phyloP scores from a whole-genome alignment of 768 basidiomycete genomes.

The Boletus rex-veris region DNA sequence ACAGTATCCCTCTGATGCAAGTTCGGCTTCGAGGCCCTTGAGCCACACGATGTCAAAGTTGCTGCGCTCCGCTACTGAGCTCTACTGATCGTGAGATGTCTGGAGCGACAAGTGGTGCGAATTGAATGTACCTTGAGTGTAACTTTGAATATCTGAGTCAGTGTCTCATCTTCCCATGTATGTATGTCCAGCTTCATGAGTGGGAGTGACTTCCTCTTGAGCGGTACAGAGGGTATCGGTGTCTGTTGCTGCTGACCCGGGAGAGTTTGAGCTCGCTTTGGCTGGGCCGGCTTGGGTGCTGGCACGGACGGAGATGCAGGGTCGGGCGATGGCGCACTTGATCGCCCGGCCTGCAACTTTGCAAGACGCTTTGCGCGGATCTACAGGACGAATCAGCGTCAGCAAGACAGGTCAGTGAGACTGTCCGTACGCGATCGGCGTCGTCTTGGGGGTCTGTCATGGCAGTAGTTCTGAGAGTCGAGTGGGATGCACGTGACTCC shows the following conservation, averaged over 20 bases:
- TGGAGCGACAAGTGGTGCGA: neutral
- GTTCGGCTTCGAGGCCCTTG: constrained; percentile 67
- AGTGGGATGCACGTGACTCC: constrained; percentile 14
- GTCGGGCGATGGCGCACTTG: constrained; percentile 35
- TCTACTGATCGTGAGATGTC: constrained; percentile 36
- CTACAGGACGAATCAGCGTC: constrained; percentile 36
- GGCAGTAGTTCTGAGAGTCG: constrained; percentile 13
- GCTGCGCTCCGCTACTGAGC: constrained; percentile 53
- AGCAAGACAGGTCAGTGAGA: neutral
- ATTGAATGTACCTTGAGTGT: constrained; percentile 66
- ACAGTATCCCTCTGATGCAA: constrained; percentile 58
- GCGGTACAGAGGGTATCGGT: constrained; percentile 33
- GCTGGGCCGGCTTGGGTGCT: constrained; percentile 34
- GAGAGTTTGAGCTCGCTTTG: constrained; percentile 28
- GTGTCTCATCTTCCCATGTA: constrained; percentile 71
- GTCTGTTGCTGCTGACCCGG: constrained; percentile 20
- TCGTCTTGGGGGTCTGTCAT: constrained; percentile 60
- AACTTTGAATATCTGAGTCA: constrained; percentile 67
- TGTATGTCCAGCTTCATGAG: constrained; percentile 48
- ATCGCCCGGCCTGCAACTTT: constrained; percentile 58
- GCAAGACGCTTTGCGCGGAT: constrained; percentile 91
- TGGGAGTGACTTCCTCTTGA: constrained; percentile 47
- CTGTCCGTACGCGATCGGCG: constrained; percentile 65
- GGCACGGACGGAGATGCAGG: constrained; percentile 23
- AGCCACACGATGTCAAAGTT: constrained; percentile 79